Evolutionary conservation across 257 asterid species (phyloP).

Genomic region (Marsdenia floribunda): DNA sequence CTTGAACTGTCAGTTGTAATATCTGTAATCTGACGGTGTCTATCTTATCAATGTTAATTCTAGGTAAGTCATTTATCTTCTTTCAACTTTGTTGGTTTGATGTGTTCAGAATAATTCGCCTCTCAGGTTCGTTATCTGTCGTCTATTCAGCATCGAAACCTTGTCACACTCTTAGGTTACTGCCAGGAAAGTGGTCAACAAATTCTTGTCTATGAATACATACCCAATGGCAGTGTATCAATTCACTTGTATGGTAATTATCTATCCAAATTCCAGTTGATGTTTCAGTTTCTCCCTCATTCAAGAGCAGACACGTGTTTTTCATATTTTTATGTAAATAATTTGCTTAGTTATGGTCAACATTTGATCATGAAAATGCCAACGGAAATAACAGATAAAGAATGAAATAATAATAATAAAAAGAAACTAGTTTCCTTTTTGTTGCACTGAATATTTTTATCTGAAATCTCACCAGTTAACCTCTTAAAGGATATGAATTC

Average conservation of each 20-base stretch:
- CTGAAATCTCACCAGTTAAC: not conserved
- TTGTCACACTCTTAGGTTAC: slow-evolving; percentile 79
- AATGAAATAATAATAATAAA: not conserved
- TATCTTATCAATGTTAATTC: not conserved
- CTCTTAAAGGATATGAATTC: not conserved
- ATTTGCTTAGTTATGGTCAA: not conserved
- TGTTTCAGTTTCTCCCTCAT: slow-evolving; percentile 7
- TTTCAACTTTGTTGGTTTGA: slow-evolving; percentile 15
- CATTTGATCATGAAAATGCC: not conserved
- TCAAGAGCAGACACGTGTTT: not conserved
- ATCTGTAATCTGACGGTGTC: not conserved
- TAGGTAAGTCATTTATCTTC: slow-evolving; percentile 5
- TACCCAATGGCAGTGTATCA: slow-evolving; percentile 92
- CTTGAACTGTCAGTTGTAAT: not conserved
- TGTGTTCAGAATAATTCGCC: slow-evolving; percentile 25
- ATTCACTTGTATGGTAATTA: slow-evolving; percentile 78
- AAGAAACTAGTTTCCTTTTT: not conserved
- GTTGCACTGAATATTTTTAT: not conserved
- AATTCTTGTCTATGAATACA: slow-evolving; percentile 84
- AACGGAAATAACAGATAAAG: not conserved
- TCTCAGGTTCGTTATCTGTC: slow-evolving; percentile 85
- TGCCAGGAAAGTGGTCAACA: slow-evolving; percentile 86
- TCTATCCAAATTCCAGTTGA: slow-evolving; percentile 15
- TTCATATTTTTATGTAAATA: not conserved
- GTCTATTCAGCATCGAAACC: slow-evolving; percentile 78